Base-by-base conservation (phyloP, 2,329 filamentous ascomycete genomes). In the Hymenoscyphus repandus region DNA sequence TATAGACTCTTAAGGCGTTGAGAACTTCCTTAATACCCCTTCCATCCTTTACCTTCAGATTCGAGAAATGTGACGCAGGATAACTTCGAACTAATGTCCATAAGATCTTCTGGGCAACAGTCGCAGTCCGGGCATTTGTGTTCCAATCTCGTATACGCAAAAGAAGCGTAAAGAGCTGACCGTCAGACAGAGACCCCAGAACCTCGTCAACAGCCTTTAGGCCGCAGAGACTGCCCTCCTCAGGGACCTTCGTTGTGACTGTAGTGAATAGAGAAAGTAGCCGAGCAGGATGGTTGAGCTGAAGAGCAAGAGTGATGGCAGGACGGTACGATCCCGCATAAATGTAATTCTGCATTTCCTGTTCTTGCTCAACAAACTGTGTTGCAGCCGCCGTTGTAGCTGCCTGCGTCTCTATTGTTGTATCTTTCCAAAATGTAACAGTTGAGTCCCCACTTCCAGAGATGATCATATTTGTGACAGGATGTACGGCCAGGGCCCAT, bases 351-450 rank as follows among this genome's bases (percentile, higher is more conserved):
- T 95, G 85, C 6, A 99, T 78, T 63, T 92, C 83, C 66, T 99
- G 93, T 64, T 97, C 92, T 68, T 96, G 89, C 70, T 99, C 92
- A 42, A 96, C 86, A 49, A 92, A 80, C 65, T 86, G 82, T 5
- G 87, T 83, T 33, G 86, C 85, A 3, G 86, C 88, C 37, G 83
- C 80, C 1, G 86, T 85, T 1, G 87, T 82, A 2, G 85, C 85
- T 13, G 82, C 81, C 54, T 89, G 84, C 0, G 92, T 96, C 52
- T 87, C 77, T 3, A 82, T 80, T 0, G 90, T 95, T 2, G 90
- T 96, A 65, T 99, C 93, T 62, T 83, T 84, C 93, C 93, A 99
- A 72, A 97, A 96, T 1, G 90, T 95, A 34, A 99, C 82, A 1
- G 90, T 91, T 32, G 90, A 91, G 69, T 99, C 93, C 47, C 88